Conservation (phyloP, 164 flowering plant species). For the Vitis rupestris region DNA sequence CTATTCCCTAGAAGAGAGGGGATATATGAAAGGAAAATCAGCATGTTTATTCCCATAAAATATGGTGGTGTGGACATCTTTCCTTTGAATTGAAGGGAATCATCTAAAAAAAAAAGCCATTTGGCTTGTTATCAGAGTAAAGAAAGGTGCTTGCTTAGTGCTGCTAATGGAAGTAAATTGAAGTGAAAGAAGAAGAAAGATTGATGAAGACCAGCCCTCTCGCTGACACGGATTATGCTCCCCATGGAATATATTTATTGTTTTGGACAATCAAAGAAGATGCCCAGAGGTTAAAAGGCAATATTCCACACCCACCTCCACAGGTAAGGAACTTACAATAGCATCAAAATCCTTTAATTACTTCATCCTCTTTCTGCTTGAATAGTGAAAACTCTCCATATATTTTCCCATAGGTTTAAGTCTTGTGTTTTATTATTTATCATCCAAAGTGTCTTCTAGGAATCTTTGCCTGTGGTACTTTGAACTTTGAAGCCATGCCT, state of each 20-base stretch:
- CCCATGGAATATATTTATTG: not conserved
- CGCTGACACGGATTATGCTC: constrained; percentile 2
- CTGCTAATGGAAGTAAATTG: not conserved
- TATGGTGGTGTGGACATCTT: not conserved
- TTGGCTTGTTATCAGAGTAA: not conserved
- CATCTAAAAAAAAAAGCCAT: not conserved
- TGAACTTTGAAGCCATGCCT: no score
- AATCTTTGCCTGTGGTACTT: no score
- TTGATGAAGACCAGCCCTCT: constrained; percentile 7
- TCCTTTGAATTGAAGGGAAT: constrained; percentile 4
- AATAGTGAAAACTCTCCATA: no score
- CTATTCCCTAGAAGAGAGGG: no score
- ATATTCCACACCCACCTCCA: constrained; percentile 6
- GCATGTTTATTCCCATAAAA: not conserved
- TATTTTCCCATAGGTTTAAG: no score
- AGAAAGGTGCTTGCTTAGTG: constrained; percentile 3
- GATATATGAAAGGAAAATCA: no score
- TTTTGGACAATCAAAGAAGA: not conserved
- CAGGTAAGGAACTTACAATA: no score
- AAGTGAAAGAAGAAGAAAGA: constrained; percentile 1
- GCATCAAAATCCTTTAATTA: no score
- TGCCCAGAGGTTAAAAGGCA: not conserved
- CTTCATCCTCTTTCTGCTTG: no score
- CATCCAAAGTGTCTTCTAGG: no score
- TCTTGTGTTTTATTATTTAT: no score